Evolutionary conservation across 2,329 filamentous ascomycete species (phyloP).

Genomic region (Thermomyces lanuginosus): DNA sequence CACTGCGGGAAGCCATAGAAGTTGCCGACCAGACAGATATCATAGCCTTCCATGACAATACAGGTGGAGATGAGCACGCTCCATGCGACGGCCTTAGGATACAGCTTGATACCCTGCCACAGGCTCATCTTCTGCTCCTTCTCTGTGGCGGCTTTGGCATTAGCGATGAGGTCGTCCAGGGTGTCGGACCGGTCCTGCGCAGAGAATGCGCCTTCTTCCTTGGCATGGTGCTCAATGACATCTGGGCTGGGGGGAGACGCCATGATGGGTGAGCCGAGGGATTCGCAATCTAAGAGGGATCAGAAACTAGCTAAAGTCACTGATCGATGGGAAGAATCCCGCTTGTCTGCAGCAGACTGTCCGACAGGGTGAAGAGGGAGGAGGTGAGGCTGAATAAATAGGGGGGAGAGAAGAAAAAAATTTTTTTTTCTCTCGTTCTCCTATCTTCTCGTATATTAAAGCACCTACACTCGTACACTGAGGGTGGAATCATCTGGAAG

Average conservation of each 20-base stretch:
- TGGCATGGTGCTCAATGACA: conserved; percentile 1
- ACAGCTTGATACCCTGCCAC: conserved; percentile 59
- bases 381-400: too few relatives aligned
- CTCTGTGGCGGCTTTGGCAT: conserved; percentile 27
- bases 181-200: conserved; percentile 10
- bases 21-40: conserved; percentile 65
- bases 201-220: background rate
- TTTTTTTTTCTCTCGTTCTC: too few relatives aligned
- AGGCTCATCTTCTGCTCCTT: conserved; percentile 52
- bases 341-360: background rate
- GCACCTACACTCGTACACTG: too few relatives aligned
- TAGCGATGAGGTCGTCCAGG: conserved; percentile 20
- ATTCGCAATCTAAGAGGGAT: too few relatives aligned
- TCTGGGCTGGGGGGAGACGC: background rate
- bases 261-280: too few relatives aligned
- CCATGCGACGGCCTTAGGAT: conserved; percentile 76
- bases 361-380: too few relatives aligned
- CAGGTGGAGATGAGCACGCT: conserved; percentile 75
- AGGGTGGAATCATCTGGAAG: too few relatives aligned
- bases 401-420: too few relatives aligned
- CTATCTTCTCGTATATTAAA: too few relatives aligned
- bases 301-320: too few relatives aligned
- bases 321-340: too few relatives aligned
- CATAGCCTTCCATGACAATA: conserved; percentile 84
- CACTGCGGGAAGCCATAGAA: conserved; percentile 42